Conservation (phyloP, 2,329 filamentous ascomycete species). For the Pseudopithomyces maydicus region DNA sequence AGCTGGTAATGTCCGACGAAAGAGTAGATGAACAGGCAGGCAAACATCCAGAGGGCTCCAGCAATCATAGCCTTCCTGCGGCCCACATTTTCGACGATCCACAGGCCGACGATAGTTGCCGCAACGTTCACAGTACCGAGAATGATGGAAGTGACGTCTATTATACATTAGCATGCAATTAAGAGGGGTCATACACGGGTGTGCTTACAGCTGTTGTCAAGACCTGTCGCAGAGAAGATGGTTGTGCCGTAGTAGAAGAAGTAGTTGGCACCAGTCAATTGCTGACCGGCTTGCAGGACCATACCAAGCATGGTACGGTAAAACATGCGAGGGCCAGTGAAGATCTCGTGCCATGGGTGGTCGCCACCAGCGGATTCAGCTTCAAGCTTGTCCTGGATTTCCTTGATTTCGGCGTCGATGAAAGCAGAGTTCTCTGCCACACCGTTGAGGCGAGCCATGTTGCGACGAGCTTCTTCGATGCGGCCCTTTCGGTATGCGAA, state of each 20-base stretch:
- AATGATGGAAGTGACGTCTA: slow-evolving; percentile 53
- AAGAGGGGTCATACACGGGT: neutral
- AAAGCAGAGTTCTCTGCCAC: slow-evolving; percentile 59
- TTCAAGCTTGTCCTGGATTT: slow-evolving; percentile 62
- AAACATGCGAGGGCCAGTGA: slow-evolving; percentile 69
- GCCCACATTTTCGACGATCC: slow-evolving; percentile 54
- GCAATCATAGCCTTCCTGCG: slow-evolving; percentile 53
- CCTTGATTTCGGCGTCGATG: slow-evolving; percentile 58
- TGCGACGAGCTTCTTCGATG: slow-evolving; percentile 55
- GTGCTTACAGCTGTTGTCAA: slow-evolving; percentile 44
- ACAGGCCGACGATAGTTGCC: slow-evolving; percentile 52
- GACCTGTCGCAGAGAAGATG: slow-evolving; percentile 50
- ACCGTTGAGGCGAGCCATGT: slow-evolving; percentile 61
- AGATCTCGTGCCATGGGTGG: slow-evolving; percentile 60
- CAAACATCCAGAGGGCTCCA: slow-evolving; percentile 55
- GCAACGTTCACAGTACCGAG: slow-evolving; percentile 57
- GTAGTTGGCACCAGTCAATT: slow-evolving; percentile 71
- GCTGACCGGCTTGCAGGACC: slow-evolving; percentile 67
- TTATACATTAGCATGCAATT: neutral
- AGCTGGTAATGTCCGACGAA: slow-evolving; percentile 53
- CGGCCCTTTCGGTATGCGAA: slow-evolving; percentile 62
- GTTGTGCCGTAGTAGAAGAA: slow-evolving; percentile 63
- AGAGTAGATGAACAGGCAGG: slow-evolving; percentile 63
- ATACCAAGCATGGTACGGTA: slow-evolving; percentile 69
- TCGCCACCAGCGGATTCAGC: slow-evolving; percentile 51